phyloP scores from a whole-genome alignment of 2,329 filamentous ascomycete species.

The Claviceps lovelessii region DNA sequence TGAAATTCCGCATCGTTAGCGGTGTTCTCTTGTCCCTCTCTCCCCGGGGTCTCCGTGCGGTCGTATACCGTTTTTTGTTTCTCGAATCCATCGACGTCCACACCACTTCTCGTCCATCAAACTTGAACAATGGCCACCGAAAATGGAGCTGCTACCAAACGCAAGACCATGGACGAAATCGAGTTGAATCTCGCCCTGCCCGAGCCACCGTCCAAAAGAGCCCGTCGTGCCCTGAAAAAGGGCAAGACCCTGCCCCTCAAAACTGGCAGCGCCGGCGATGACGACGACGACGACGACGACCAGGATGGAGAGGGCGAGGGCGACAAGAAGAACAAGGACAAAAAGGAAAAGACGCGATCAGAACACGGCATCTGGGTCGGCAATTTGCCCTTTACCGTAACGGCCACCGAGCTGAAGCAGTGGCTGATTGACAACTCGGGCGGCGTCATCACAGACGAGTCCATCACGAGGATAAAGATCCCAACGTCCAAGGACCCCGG shows the following conservation, averaged over 20 bases:
- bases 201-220: conserved; percentile 90
- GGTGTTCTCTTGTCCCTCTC: too few species aligned
- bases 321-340: conserved; percentile 25
- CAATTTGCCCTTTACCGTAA: conserved; percentile 76
- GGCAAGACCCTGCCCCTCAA: conserved; percentile 43
- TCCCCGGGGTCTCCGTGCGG: too few species aligned
- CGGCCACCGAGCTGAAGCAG: conserved; percentile 55
- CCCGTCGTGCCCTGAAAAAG: conserved; percentile 80
- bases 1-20: too few species aligned
- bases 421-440: conserved; percentile 67
- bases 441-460: conserved; percentile 47
- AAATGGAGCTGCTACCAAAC: conserved; percentile 34
- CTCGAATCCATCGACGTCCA: not conserved
- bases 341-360: conserved; percentile 45
- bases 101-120: not conserved
- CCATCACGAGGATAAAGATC: conserved; percentile 75
- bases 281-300: conserved; percentile 22
- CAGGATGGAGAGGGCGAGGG: conserved; percentile 19
- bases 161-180: conserved; percentile 61
- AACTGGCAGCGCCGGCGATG: conserved; percentile 8
- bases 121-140: conserved; percentile 6
- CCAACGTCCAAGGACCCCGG: conserved; percentile 44
- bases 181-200: conserved; percentile 83
- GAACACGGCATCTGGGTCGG: conserved; percentile 89
- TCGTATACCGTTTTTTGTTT: too few species aligned